Evolutionary conservation across 768 basidiomycete species (phyloP), one percentile per base, ranked within the genome.

Genomic region (Boletus sensibilis): DNA sequence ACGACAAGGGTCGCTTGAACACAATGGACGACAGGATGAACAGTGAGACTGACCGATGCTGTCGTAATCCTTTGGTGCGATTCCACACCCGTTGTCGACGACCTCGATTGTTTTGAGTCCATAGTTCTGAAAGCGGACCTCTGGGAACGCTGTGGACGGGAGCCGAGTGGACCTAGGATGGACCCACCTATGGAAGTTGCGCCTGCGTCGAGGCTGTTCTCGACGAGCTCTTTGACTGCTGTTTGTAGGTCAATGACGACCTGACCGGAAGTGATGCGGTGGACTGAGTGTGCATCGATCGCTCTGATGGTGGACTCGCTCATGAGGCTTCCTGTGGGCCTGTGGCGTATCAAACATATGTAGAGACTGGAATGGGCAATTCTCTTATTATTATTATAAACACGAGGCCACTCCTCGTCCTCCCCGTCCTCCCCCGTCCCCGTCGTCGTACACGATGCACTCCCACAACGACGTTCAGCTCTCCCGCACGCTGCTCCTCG

Each of bases 151-250:
- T 61, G 50, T 62, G 57, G 39, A 37, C 16, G 46, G 39, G 16
- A 2, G 39, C 42, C 31, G 52, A 21, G n/a, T 38, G 41, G 18
- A 20, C 14, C 33, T 20, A 23, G 20, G 7, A 34, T 13, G 40
- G 20, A 65, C 86, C 31, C 43, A 91, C 96, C 95, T 40, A 99
- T 83, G 61, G 75, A 85, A 0, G 90, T 94, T 0, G 94, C 92
- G 0, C 89, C 90, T 1, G 97, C 94, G 70, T 99, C 97, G 29
- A 98, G 75, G 55, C 92, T 91, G 69, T 99, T 99, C 74, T 99
- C 97, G 2, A 99, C 83, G 10, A 98, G 83, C 71, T 99, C 97
- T 69, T 98, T 99, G 56, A 98, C 87, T 2, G 94, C 93, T 0
- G 90, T 91, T 68, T 94, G 93, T 1, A 98, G 82, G 68, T 97